These are phyloP conservation scores for Podospora didyma DNA, from an alignment of 495 filamentous ascomycete species.

Conservation along the genomic window DNA sequence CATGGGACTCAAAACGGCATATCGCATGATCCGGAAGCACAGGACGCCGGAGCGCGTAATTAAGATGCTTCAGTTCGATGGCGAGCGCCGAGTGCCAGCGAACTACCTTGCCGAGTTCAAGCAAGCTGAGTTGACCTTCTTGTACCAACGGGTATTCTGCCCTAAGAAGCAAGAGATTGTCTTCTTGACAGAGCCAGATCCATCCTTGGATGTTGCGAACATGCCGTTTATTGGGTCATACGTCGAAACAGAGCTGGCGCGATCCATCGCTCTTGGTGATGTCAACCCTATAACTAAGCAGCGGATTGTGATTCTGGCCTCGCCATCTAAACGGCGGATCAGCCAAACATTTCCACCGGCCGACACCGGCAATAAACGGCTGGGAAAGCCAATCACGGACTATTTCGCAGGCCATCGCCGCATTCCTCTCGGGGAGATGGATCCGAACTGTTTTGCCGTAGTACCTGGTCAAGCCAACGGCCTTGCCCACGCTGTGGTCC, in stretches of 20 bases:
- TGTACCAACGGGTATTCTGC: constrained; percentile 92
- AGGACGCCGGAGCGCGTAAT: constrained; percentile 81
- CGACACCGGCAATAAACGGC: constrained; percentile 33
- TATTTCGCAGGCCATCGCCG: constrained; percentile 72
- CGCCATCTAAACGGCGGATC: constrained; percentile 38
- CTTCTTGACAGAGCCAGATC: constrained; percentile 60
- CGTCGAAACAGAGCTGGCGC: constrained; percentile 64
- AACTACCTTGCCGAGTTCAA: constrained; percentile 75
- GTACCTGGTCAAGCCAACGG: constrained; percentile 22
- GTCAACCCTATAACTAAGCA: constrained; percentile 86
- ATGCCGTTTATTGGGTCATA: constrained; percentile 76
- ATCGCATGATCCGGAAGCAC: constrained; percentile 84
- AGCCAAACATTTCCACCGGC: constrained; percentile 24
- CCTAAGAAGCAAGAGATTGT: constrained; percentile 66
- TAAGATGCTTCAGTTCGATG: constrained; percentile 79
- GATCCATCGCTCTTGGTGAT: constrained; percentile 76
- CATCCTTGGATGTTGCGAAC: constrained; percentile 55
- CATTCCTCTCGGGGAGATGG: constrained; percentile 78
- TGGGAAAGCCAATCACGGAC: constrained; percentile 66
- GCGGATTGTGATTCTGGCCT: constrained; percentile 46
- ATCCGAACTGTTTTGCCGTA: constrained; percentile 69
- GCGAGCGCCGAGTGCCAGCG: constrained; percentile 70
- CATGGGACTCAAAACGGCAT: constrained; percentile 90
- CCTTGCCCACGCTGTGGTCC: constrained; percentile 26
- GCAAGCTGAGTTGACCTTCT: constrained; percentile 86